Conservation (phyloP, 1,284 basidiomycete genomes). For the Pseudomicrostroma phylloplanum region DNA sequence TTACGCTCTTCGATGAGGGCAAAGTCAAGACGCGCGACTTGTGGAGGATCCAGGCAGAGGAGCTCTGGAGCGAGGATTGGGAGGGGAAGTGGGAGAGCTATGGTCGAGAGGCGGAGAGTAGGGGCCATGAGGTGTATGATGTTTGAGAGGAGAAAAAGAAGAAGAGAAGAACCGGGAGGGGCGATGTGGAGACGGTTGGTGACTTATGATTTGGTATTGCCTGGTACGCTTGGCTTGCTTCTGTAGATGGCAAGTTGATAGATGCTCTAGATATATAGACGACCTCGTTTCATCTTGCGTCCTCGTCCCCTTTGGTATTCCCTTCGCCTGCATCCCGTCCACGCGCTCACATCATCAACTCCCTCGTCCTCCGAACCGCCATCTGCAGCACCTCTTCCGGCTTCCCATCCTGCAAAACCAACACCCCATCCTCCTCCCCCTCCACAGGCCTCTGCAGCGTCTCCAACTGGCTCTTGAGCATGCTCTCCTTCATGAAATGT, state of each 20-base stretch:
- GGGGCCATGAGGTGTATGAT: not conserved
- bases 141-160: not conserved
- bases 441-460: slow-evolving; percentile 66
- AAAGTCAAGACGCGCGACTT: not conserved
- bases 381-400: not conserved
- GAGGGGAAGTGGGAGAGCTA: not conserved
- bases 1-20: not conserved
- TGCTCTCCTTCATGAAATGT: slow-evolving; percentile 82
- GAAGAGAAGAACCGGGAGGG: no score
- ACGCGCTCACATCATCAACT: not conserved
- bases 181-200: no score
- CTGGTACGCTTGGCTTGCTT: no score
- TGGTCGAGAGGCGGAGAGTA: not conserved
- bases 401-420: not conserved
- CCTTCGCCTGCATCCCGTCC: not conserved
- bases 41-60: not conserved
- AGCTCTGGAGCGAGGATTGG: not conserved
- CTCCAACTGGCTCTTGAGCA: slow-evolving; percentile 78
- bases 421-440: not conserved
- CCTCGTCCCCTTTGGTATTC: not conserved
- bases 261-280: no score
- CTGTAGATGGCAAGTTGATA: no score
- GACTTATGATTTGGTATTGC: not conserved
- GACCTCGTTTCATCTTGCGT: not conserved
- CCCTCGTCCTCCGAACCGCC: not conserved